Percentiles rank a stretch among this genome's conserved stretches.
Evolutionary conservation across 495 filamentous ascomycete genomes (phyloP).

Genomic region (Chaetomium fimeti): DNA sequence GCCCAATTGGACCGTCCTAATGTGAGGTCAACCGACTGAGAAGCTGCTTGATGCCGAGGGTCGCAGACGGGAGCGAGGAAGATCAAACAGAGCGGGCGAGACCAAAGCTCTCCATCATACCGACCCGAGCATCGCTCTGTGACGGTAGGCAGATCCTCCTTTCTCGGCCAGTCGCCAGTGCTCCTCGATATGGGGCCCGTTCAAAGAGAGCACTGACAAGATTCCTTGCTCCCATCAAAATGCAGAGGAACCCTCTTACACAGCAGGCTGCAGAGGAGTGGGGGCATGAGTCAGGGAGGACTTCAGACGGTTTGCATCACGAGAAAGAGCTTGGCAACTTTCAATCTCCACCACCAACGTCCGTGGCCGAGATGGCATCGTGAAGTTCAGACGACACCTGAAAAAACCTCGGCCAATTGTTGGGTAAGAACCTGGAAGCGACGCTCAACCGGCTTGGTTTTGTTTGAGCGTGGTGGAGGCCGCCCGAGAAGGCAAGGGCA

Average conservation of each 20-base stretch:
- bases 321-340: constrained; percentile 1
- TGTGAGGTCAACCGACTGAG: constrained; percentile 6
- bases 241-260: neutral
- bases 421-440: neutral
- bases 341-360: neutral
- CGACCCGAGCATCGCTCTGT: neutral
- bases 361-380: neutral
- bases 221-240: neutral
- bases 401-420: constrained; percentile 7
- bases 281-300: constrained; percentile 13
- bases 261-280: neutral
- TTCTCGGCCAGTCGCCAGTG: neutral
- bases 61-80: constrained; percentile 27
- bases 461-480: constrained; percentile 25
- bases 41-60: constrained; percentile 16
- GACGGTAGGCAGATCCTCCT: neutral
- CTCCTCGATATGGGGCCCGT: neutral
- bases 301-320: constrained; percentile 4
- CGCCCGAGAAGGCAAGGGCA: constrained; percentile 4
- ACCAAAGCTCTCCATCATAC: constrained; percentile 8
- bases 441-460: constrained; percentile 4
- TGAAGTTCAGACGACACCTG: neutral
- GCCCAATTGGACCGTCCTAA: neutral
- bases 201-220: neutral
- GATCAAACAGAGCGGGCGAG: constrained; percentile 27